A percentile compares a stretch with the other conserved stretches of the same genome.
Evolutionary conservation across 257 asterid species (phyloP).

Genomic region (Voacanga thouarsii): DNA sequence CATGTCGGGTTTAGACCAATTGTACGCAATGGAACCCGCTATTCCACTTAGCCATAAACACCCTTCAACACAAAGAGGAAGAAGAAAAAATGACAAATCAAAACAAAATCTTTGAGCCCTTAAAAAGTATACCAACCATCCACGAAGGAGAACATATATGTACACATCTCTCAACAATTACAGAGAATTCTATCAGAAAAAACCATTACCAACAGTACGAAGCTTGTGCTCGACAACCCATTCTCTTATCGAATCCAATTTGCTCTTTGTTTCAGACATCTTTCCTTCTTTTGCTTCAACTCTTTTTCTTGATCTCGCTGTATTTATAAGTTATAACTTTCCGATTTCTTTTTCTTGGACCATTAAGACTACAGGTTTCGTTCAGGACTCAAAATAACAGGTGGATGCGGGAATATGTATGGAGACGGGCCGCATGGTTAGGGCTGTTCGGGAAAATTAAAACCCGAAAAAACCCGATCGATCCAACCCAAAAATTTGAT

Average conservation of each 20-base stretch:
- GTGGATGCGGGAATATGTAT: neutral
- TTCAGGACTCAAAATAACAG: neutral
- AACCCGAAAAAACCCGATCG: no score
- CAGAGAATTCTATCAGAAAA: neutral
- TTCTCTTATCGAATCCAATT: conserved; percentile 54
- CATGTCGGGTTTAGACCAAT: conserved; percentile 94
- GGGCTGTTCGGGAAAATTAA: no score
- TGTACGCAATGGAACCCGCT: conserved; percentile 81
- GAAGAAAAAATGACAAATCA: neutral
- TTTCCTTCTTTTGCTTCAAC: neutral
- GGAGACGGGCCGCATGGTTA: no score
- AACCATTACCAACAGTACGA: conserved; percentile 62
- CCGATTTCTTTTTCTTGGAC: neutral
- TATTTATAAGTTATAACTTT: neutral
- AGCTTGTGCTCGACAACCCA: conserved; percentile 88
- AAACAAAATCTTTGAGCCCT: neutral
- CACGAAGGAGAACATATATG: no score
- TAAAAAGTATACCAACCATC: neutral
- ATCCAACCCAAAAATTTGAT: no score
- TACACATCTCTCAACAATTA: neutral
- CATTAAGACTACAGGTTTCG: neutral
- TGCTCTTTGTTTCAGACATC: conserved; percentile 56
- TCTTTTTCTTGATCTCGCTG: neutral
- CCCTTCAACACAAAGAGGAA: conserved; percentile 25
- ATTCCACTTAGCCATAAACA: conserved; percentile 54